Base-by-base conservation (phyloP, 225 moss, liverwort and hornwort genomes). In the Physcomitrium patens region DNA sequence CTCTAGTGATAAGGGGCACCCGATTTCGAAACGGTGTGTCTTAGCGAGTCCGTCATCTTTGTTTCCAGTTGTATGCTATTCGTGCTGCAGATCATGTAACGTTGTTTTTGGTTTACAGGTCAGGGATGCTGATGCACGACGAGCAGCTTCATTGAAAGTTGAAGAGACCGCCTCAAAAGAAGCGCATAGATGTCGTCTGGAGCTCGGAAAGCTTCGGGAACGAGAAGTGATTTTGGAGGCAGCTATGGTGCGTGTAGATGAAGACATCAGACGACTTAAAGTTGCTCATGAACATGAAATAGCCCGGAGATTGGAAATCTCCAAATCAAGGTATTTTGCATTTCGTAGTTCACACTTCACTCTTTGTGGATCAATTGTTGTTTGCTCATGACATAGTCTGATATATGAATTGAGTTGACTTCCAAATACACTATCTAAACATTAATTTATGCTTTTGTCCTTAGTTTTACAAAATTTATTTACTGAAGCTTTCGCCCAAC, bases 181-280 rank as follows among this genome's bases (percentile, higher is more conserved):
- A 73, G 93, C 93, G 37, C 87, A 93, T 65, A 80, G 85, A 69
- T 91, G 89, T 84, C 89, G 86, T 48, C 79, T 89, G 65, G 89
- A 93, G 75, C 89, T 93, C 26, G 91, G 89, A 14, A 93, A 93
- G 73, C 79, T 85, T 8, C 81, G 87, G 60, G 93, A 91, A 61
- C 84, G 85, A 63, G 83, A 89, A 78, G 84, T 91, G 42, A 79
- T 91, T 70, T 79, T 93, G 87, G 89, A 91, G 77, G 91, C 70
- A 52, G 91, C 91, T 66, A 76, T 86, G 14, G 63, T 93, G 58
- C 84, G 89, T 68, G 86, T 86, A 58, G 89, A 89, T 75, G 93
- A 93, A 46, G 78, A 80, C 70, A 80, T 73, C 26, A 67, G 77
- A 31, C 72, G 67, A 56, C 63, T 73, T 31, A 77, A 72, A 72